phyloP scores from a whole-genome alignment of 768 basidiomycete species.

The Leccinum rimulosum region DNA sequence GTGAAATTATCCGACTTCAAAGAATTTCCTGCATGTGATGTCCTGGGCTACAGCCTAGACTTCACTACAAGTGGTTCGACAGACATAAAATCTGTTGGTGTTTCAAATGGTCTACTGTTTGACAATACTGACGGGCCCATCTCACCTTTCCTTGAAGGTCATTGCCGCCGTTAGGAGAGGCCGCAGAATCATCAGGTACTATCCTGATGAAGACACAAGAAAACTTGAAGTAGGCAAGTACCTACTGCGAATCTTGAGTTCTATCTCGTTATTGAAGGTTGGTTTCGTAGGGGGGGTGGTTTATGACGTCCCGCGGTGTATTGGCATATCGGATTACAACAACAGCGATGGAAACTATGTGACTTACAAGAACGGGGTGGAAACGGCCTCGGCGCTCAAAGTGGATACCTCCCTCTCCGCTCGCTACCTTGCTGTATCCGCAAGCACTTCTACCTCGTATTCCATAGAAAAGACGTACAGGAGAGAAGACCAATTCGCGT shows the following conservation, averaged over 20 bases:
- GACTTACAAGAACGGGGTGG: constrained; percentile 2
- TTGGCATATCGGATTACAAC: background rate
- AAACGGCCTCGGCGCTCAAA: background rate
- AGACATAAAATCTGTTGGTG: constrained; percentile 4
- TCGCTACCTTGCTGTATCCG: constrained; percentile 11
- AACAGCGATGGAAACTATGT: constrained; percentile 6
- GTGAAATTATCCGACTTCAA: background rate
- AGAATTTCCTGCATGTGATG: constrained; percentile 3
- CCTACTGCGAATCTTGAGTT: background rate
- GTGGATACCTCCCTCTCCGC: background rate
- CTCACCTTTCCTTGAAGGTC: background rate
- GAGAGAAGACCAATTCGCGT: constrained; percentile 15
- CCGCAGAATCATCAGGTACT: background rate
- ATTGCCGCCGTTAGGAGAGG: background rate
- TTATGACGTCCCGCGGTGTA: constrained; percentile 3
- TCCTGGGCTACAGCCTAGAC: constrained; percentile 7
- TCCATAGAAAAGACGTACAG: constrained; percentile 10
- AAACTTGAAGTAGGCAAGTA: background rate
- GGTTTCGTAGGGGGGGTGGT: background rate
- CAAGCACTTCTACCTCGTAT: constrained; percentile 12
- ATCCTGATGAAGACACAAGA: background rate
- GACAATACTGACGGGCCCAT: background rate
- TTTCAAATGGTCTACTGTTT: background rate
- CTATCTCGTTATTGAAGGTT: background rate
- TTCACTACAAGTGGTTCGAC: constrained; percentile 1